These are phyloP conservation scores for Polytolypa hystricis DNA, from an alignment of 2,329 filamentous ascomycete genomes.

Conservation along the genomic window DNA sequence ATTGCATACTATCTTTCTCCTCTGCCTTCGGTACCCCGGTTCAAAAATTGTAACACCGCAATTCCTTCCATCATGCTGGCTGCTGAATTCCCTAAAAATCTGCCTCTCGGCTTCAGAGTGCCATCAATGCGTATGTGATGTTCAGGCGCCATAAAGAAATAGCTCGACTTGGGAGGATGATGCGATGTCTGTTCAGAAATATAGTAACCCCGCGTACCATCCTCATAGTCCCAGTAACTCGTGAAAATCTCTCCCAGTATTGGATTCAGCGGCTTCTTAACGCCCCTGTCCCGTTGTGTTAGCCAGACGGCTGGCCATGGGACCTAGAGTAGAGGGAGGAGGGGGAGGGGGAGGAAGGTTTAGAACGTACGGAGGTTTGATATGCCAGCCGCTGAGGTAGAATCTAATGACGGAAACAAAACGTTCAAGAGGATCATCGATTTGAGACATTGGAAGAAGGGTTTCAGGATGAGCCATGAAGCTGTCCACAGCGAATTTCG, in stretches of 20 bases:
- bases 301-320: neutral
- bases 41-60: constrained; percentile 71
- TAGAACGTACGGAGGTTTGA: constrained; percentile 74
- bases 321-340: neutral
- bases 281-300: constrained; percentile 50
- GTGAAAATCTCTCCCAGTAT: constrained; percentile 91
- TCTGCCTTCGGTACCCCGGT: constrained; percentile 55
- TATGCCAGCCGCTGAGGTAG: constrained; percentile 97
- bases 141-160: constrained; percentile 95
- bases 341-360: neutral
- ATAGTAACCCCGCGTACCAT: constrained; percentile 82
- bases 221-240: constrained; percentile 87
- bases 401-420: constrained; percentile 97
- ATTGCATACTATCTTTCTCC: constrained; percentile 82
- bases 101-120: constrained; percentile 86
- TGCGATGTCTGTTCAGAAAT: constrained; percentile 96
- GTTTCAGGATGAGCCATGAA: constrained; percentile 99
- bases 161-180: constrained; percentile 95
- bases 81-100: constrained; percentile 91
- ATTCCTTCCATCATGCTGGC: constrained; percentile 98
- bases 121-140: constrained; percentile 93
- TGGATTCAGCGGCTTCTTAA: constrained; percentile 96
- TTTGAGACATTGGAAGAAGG: constrained; percentile 72
- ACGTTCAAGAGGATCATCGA: constrained; percentile 79
- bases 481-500: constrained; percentile 39